Base-by-base conservation (phyloP, 1,284 basidiomycete genomes). In the Ustilago shanxiensis region DNA sequence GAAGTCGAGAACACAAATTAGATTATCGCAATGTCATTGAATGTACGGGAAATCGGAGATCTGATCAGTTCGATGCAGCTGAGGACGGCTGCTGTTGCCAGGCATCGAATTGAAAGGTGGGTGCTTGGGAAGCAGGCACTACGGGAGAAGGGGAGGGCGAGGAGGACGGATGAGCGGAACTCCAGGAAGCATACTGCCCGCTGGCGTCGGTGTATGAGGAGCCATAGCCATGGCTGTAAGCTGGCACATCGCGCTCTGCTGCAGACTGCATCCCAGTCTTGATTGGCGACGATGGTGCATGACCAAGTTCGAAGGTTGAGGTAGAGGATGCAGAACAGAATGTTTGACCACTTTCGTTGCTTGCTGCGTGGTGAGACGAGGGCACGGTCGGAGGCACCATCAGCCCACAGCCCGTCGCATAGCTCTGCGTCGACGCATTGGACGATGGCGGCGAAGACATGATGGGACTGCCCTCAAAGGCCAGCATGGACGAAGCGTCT, bases 301-400 rank as follows among this genome's bases (percentile, higher is more conserved):
- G 62, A 28, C 41, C 35, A 35, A 64, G 11, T 3, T 64, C 54
- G 31, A 41, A 20, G 3, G 41, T 20, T 1, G 41, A 18, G 6
- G 41, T 44, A 20, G 41, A 44, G 20, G 20, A 18, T 44, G 7
- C 41, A 6, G 41, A 44, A n/a, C 41, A 20, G 41, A 1, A 4
- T 11, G 41, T 4, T 20, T 44, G 41, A 29, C 7, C 14, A 18
- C 41, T 6, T 14, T 49, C 50, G 31, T 31, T 39, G 8, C 28
- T 35, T 16, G 58, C 20, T 5, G 64, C 28, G 44, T 63, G 56
- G 1, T 18, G 8, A 18, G 41, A 44, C 9, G 70, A 72, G 28
- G 70, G 70, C 3, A 72, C 70, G 1, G 70, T 72, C 0, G 70
- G 70, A 5, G 70, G 70, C 18, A 72, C 65, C 70, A 72, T 64